Base-by-base conservation (phyloP, 2,329 filamentous ascomycete species). In the Setomelanomma holmii region DNA sequence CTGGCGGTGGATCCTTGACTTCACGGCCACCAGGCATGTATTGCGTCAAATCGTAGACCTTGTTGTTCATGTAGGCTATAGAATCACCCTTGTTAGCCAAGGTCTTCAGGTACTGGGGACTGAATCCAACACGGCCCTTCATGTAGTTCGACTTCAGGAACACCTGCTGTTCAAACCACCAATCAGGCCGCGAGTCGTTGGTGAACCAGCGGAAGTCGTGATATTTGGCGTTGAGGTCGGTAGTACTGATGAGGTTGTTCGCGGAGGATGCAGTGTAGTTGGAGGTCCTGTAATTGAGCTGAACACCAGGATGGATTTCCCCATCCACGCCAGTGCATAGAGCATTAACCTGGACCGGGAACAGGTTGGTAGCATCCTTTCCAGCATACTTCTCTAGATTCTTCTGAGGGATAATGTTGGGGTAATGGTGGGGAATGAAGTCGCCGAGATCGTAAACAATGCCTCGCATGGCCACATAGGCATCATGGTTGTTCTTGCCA, bases 301-400 rank as follows among this genome's bases (percentile, higher is more conserved):
- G 88, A n/a, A 99, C 90, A 36, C 86, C 83, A 3, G 84, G 83
- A 67, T 91, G 83, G 41, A 89, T 75, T 38, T 86, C 70, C 19
- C 89, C 90, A 59, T 87, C 81, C 24, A 84, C 85, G 52, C 93
- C 95, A 53, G 89, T 84, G 75, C 95, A 99, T 33, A 99, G 82
- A 38, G 93, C 92, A 4, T 89, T 96, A 14, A 99, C 93, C 73
- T 99, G 95, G 1, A 99, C 83, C 0, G 96, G 95, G 78, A 99
- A 99, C 10, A 99, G 82, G 34, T 84, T 80, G 19, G 90, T 96
- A n/a, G 93, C 88, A 68, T 99, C 96, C 38, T 86, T 78, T 46
- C 95, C 95, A 41, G 89, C 93, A 64, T 98, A 99, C 64, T 89
- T 88, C 58, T 89, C 80, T 40, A 98, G 76, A 6, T 81, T 77